A percentile compares a stretch with the other conserved stretches of the same genome.
phyloP scores from a whole-genome alignment of 2,329 filamentous ascomycete species.

The Cercospora zeae-maydis region DNA sequence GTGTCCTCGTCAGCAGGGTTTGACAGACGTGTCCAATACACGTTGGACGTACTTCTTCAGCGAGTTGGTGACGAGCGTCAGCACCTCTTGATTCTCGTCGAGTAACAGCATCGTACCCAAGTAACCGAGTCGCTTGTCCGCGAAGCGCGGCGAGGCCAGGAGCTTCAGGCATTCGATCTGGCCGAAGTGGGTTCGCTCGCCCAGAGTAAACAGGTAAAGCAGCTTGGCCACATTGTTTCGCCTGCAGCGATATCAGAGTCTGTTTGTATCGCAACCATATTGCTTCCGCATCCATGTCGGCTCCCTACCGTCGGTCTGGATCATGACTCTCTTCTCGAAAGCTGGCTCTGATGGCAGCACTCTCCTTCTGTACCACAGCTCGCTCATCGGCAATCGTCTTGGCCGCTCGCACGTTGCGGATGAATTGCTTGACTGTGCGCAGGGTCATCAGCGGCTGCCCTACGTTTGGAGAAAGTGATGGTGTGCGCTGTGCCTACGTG shows the following conservation, averaged over 20 bases:
- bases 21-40: not conserved
- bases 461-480: not conserved
- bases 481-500: constrained; percentile 7
- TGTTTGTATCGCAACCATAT: not conserved
- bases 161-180: constrained; percentile 99
- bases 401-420: constrained; percentile 95
- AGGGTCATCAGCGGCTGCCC: not conserved
- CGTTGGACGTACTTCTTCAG: constrained; percentile 75
- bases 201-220: constrained; percentile 94
- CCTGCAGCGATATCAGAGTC: constrained; percentile 48
- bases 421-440: constrained; percentile 93
- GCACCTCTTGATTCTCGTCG: constrained; percentile 97
- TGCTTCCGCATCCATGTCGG: constrained; percentile 1
- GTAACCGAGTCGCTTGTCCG: constrained; percentile 94
- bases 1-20: constrained; percentile 5
- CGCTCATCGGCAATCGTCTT: constrained; percentile 99
- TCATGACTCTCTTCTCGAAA: constrained; percentile 96
- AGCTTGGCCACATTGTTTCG: constrained; percentile 99
- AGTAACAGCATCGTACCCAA: constrained; percentile 92
- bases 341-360: constrained; percentile 92
- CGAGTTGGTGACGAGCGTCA: constrained; percentile 96
- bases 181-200: constrained; percentile 95
- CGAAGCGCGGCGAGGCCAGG: constrained; percentile 91
- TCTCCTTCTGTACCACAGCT: constrained; percentile 98
- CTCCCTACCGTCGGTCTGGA: constrained; percentile 74